Evolutionary conservation across 352 stramenopile genomes (phyloP).

Genomic region (Blastocystis sp.): DNA sequence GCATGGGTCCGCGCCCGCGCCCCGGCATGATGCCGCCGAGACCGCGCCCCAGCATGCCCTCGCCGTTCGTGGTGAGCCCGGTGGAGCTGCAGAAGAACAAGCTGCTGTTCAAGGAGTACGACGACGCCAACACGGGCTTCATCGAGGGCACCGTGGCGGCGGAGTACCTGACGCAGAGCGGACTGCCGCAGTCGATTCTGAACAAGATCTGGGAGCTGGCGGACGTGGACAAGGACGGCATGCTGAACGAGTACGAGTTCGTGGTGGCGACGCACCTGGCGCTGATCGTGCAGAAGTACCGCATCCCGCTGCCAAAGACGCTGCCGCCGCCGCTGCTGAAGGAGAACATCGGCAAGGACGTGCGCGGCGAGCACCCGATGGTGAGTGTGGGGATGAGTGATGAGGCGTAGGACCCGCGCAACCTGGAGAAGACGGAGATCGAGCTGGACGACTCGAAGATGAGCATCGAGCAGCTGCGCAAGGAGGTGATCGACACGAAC

Average conservation of each 20-base stretch:
- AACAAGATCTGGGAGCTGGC: conserved; percentile 63
- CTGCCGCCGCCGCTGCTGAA: conserved; percentile 56
- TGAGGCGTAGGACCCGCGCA: conserved; percentile 3
- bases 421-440: conserved; percentile 22
- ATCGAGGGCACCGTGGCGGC: conserved; percentile 33
- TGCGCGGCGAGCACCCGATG: conserved; percentile 55
- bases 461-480: conserved; percentile 60
- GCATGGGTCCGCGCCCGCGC: background rate
- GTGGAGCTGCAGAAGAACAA: conserved; percentile 69
- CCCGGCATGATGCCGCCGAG: conserved; percentile 23
- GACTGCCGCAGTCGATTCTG: conserved; percentile 40
- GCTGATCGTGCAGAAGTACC: conserved; percentile 45
- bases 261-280: conserved; percentile 64
- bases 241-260: conserved; percentile 67
- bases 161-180: conserved; percentile 43
- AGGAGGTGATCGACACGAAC: conserved; percentile 66
- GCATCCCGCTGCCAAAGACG: conserved; percentile 46
- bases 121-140: conserved; percentile 57
- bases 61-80: conserved; percentile 36
- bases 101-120: conserved; percentile 67
- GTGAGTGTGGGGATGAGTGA: background rate
- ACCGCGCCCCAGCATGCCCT: conserved; percentile 9
- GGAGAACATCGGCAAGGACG: conserved; percentile 66
- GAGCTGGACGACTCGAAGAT: conserved; percentile 55
- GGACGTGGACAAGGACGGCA: conserved; percentile 58